A percentile compares a stretch with the other conserved stretches of the same genome.
These are phyloP conservation scores for Globisporangium splendens DNA, from an alignment of 352 stramenopile genomes.

Conservation along the genomic window DNA sequence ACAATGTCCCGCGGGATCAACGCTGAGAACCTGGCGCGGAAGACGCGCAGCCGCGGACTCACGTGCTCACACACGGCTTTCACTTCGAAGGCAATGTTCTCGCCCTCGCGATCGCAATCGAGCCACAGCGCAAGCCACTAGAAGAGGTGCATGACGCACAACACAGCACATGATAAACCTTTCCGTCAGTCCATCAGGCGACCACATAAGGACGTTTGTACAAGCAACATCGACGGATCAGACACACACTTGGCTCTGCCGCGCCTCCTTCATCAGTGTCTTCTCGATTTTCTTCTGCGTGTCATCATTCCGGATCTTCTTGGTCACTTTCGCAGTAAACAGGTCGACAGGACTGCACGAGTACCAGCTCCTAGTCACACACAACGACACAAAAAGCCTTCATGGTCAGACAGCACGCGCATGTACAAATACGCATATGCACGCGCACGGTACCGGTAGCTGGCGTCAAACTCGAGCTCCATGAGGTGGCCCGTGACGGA, in stretches of 20 bases:
- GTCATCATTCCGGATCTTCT: constrained; percentile 76
- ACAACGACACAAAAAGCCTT: constrained; percentile 28
- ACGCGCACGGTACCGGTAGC: constrained; percentile 40
- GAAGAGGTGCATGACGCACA: neutral
- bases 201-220: neutral
- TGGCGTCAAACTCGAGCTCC: constrained; percentile 92
- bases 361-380: constrained; percentile 87
- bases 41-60: constrained; percentile 75
- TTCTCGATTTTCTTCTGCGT: constrained; percentile 88
- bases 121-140: constrained; percentile 96
- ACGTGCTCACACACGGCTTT: constrained; percentile 82
- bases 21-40: constrained; percentile 91
- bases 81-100: constrained; percentile 99
- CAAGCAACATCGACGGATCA: neutral
- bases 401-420: constrained; percentile 42
- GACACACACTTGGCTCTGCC: constrained; percentile 54
- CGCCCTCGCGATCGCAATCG: constrained; percentile 99
- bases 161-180: too few relatives aligned
- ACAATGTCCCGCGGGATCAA: constrained; percentile 91
- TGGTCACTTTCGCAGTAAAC: constrained; percentile 89
- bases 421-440: constrained; percentile 1
- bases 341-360: constrained; percentile 92
- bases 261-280: constrained; percentile 88
- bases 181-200: constrained; percentile 7
- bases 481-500: constrained; percentile 98